These are phyloP conservation scores for Volvox reticuliferus DNA, from an alignment of 139 green algal genomes.

Conservation along the genomic window DNA sequence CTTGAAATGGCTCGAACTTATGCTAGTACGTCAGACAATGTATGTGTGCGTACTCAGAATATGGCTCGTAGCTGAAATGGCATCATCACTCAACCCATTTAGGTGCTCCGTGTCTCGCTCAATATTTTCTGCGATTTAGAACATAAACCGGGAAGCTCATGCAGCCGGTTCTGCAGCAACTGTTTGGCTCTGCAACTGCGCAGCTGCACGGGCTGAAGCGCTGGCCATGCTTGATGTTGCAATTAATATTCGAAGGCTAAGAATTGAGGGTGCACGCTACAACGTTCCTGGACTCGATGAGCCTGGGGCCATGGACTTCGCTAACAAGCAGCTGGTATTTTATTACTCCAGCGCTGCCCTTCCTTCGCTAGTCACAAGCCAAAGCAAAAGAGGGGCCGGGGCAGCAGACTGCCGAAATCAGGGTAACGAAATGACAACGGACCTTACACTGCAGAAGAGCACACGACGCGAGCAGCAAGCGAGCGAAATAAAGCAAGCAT, in stretches of 20 bases:
- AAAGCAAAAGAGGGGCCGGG: too few relatives aligned
- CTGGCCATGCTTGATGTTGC: slow-evolving; percentile 10
- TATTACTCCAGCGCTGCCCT: too few relatives aligned
- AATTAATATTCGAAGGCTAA: not conserved
- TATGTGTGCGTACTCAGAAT: not conserved
- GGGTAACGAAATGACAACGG: too few relatives aligned
- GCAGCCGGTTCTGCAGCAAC: not conserved
- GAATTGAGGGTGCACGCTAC: not conserved
- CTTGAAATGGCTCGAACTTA: not conserved
- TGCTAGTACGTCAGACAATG: not conserved
- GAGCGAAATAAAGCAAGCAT: too few relatives aligned
- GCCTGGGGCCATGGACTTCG: not conserved
- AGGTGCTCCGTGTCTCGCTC: not conserved
- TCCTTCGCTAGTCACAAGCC: too few relatives aligned
- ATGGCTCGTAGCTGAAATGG: not conserved
- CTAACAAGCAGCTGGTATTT: too few relatives aligned
- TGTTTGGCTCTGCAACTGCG: not conserved
- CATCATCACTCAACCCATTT: not conserved
- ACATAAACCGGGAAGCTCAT: not conserved
- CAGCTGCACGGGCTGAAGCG: not conserved
- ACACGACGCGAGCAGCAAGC: too few relatives aligned
- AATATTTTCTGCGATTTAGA: not conserved
- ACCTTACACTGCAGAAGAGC: too few relatives aligned
- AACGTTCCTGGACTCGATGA: slow-evolving; percentile 11
- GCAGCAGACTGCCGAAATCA: too few relatives aligned